phyloP scores from a whole-genome alignment of 1,284 basidiomycete genomes.

The Cutaneotrichosporon mucoides region DNA sequence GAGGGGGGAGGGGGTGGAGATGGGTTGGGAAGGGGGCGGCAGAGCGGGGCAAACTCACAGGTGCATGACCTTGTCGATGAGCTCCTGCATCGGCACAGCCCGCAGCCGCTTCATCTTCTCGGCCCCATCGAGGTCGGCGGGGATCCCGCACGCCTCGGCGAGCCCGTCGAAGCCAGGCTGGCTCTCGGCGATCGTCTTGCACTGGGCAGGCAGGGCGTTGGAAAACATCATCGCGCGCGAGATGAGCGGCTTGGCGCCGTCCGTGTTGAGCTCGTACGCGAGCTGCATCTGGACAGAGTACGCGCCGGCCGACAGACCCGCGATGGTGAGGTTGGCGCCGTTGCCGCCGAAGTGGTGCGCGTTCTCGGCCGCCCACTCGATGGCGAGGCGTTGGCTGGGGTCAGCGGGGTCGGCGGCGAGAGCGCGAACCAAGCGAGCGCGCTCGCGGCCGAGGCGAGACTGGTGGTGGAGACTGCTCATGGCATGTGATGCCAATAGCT shows the following conservation, averaged over 20 bases:
- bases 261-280: slow-evolving; percentile 31
- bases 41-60: slow-evolving; percentile 12
- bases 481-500: no score
- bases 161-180: slow-evolving; percentile 29
- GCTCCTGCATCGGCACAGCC: slow-evolving; percentile 17
- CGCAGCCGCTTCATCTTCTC: slow-evolving; percentile 26
- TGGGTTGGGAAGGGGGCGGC: not conserved
- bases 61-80: slow-evolving; percentile 26
- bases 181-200: slow-evolving; percentile 24
- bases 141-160: slow-evolving; percentile 21
- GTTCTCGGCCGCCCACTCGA: slow-evolving; percentile 34
- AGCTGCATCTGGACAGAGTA: slow-evolving; percentile 38
- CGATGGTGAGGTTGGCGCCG: slow-evolving; percentile 34
- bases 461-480: no score
- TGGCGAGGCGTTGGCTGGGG: slow-evolving; percentile 23
- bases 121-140: slow-evolving; percentile 6
- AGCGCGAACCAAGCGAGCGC: no score
- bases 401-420: not conserved
- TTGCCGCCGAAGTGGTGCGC: slow-evolving; percentile 37
- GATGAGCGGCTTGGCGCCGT: slow-evolving; percentile 12
- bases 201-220: slow-evolving; percentile 28
- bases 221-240: slow-evolving; percentile 25
- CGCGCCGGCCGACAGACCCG: slow-evolving; percentile 41
- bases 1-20: no score
- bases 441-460: no score